Percentiles rank a stretch among this genome's conserved stretches.
phyloP scores from a whole-genome alignment of 179 eudicot genomes.

The Beta macrorhiza region DNA sequence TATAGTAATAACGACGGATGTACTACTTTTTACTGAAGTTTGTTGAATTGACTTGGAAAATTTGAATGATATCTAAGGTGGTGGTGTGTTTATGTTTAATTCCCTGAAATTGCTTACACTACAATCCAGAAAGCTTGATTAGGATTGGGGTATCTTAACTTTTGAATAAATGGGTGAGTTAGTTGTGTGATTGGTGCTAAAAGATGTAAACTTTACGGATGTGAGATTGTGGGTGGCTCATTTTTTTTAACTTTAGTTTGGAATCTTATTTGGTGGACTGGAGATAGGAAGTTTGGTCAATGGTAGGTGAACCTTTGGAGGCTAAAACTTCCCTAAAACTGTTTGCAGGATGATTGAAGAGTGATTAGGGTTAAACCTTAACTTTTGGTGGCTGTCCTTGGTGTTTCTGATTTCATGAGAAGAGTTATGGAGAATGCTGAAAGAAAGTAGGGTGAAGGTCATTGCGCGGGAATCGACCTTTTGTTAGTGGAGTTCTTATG shows the following conservation, averaged over 20 bases:
- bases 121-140: background rate
- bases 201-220: constrained; percentile 18
- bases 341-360: background rate
- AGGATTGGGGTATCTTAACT: constrained; percentile 1
- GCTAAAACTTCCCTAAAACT: background rate
- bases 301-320: constrained; percentile 1
- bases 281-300: background rate
- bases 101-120: background rate
- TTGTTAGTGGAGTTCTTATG: background rate
- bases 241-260: background rate
- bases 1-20: background rate
- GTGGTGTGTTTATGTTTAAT: background rate
- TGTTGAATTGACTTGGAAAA: constrained; percentile 7
- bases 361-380: background rate
- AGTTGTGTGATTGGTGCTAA: background rate
- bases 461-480: background rate
- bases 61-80: background rate
- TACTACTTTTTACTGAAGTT: no score
- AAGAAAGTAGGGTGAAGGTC: background rate
- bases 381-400: background rate
- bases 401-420: background rate
- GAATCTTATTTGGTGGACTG: background rate
- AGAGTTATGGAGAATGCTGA: background rate
- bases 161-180: background rate
- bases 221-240: background rate